These are phyloP conservation scores for Sphaerulina musiva DNA, from an alignment of 2,329 filamentous ascomycete species.

Conservation along the genomic window DNA sequence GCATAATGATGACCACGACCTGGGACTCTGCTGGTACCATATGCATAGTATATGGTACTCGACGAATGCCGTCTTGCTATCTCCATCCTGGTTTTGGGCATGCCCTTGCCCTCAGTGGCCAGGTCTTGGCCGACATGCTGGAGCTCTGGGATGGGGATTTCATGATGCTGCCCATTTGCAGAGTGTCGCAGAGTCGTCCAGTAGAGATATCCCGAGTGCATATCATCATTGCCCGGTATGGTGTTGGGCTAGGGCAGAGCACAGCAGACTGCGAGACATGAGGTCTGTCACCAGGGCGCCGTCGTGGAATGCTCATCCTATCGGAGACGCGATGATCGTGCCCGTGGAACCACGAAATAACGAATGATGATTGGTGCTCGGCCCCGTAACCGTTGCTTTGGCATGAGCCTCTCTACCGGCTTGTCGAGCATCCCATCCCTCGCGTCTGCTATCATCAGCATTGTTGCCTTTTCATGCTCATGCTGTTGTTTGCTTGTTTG, in stretches of 20 bases:
- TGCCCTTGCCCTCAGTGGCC: neutral
- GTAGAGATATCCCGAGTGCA: neutral
- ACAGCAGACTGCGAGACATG: neutral
- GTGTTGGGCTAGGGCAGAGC: no score
- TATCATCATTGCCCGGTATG: no score
- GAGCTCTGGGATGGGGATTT: neutral
- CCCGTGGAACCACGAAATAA: neutral
- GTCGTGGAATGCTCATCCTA: neutral
- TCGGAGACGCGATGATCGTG: constrained; percentile 1
- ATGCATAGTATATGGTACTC: neutral
- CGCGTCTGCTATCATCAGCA: neutral
- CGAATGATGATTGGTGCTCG: neutral
- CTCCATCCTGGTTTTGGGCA: neutral
- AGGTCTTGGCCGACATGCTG: neutral
- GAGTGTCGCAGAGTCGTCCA: neutral
- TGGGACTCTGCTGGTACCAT: neutral
- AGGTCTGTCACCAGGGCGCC: neutral
- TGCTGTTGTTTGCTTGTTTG: neutral
- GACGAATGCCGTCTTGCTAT: neutral
- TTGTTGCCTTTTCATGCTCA: neutral
- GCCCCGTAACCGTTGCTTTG: neutral
- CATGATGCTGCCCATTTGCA: neutral
- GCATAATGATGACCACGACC: neutral
- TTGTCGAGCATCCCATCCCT: neutral
- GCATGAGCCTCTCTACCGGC: constrained; percentile 3